These are phyloP conservation scores for Diaporthe caulivora DNA, from an alignment of 2,329 filamentous ascomycete genomes.

Conservation along the genomic window DNA sequence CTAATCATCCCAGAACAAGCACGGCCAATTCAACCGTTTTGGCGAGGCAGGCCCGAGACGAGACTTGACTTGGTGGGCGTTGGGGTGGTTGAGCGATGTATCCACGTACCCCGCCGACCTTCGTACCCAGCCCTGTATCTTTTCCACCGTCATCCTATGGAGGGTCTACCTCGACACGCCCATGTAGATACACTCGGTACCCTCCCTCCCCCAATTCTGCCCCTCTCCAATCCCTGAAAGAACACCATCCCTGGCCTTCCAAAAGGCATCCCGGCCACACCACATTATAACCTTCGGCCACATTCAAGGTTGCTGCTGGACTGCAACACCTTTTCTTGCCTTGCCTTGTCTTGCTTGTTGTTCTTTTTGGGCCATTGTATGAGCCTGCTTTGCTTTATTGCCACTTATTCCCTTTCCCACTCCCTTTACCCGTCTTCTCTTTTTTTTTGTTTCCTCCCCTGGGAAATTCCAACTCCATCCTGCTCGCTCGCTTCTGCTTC, in stretches of 20 bases:
- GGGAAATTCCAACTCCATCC: neutral
- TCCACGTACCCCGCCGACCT: neutral
- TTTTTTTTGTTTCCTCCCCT: no score
- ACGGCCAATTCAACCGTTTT: constrained; percentile 34
- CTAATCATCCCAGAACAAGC: constrained; percentile 29
- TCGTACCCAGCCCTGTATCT: no score
- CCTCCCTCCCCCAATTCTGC: neutral
- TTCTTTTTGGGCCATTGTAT: constrained; percentile 5
- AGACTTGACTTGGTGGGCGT: neutral
- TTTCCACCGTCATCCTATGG: no score
- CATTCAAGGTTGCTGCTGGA: constrained; percentile 22
- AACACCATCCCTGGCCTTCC: constrained; percentile 3
- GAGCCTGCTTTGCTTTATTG: constrained; percentile 5
- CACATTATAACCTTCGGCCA: constrained; percentile 16
- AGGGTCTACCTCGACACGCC: no score
- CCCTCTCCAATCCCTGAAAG: constrained; percentile 10
- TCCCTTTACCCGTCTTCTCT: neutral
- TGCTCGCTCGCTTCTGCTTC: neutral
- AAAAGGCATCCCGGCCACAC: constrained; percentile 15
- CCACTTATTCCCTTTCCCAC: constrained; percentile 20
- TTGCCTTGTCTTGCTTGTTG: neutral
- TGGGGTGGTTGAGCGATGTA: neutral
- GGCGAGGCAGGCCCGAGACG: constrained; percentile 30
- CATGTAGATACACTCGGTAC: no score
- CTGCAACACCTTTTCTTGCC: constrained; percentile 13